phyloP scores from a whole-genome alignment of 345 rosid species.

The Salix suchowensis region DNA sequence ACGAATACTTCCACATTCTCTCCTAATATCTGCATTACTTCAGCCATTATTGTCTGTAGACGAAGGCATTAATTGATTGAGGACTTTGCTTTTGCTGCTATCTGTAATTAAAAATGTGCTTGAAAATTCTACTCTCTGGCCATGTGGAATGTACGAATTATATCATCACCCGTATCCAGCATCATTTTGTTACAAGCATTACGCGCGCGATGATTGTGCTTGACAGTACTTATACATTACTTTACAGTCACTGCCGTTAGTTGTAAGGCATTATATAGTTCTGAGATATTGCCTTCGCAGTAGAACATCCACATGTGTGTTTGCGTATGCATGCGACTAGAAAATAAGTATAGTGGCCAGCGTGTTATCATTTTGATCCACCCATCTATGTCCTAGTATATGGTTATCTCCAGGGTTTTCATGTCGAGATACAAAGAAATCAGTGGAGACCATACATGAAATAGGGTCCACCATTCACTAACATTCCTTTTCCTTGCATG shows the following conservation, averaged over 20 bases:
- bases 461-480: constrained; percentile 1
- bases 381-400: background rate
- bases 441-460: background rate
- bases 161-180: too few relatives aligned
- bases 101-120: too few relatives aligned
- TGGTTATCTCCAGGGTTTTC: background rate
- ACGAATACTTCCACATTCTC: background rate
- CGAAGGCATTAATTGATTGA: background rate
- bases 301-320: background rate
- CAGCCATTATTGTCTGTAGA: background rate
- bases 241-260: constrained; percentile 2
- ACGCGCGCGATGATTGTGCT: too few relatives aligned
- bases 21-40: background rate
- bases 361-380: background rate
- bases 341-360: background rate
- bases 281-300: too few relatives aligned
- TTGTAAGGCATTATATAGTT: background rate
- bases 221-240: background rate
- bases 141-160: too few relatives aligned
- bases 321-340: background rate
- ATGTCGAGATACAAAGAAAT: background rate
- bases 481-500: background rate
- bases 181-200: too few relatives aligned
- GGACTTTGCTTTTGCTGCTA: too few relatives aligned
- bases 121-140: too few relatives aligned